These are phyloP conservation scores for Colletotrichum karsti DNA, from an alignment of 2,329 filamentous ascomycete species.

Conservation along the genomic window DNA sequence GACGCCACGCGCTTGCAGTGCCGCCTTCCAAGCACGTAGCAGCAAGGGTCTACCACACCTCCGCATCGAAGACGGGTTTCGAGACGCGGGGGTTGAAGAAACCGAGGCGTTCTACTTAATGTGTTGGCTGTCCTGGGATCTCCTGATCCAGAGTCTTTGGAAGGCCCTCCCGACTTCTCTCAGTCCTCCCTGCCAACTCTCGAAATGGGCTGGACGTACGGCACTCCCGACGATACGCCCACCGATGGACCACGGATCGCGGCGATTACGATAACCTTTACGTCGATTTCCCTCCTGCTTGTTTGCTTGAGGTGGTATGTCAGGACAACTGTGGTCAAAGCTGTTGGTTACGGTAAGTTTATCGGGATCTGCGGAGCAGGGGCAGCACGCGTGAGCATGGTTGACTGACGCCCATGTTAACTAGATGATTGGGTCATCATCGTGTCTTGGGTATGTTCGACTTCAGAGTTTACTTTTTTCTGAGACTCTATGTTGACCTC, in stretches of 20 bases:
- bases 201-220: slow-evolving; percentile 47
- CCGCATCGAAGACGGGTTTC: not conserved
- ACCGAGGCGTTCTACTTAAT: not conserved
- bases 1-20: slow-evolving; percentile 10
- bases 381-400: not conserved
- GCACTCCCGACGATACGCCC: slow-evolving; percentile 40
- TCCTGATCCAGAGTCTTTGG: not conserved
- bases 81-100: not conserved
- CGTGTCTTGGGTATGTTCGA: slow-evolving; percentile 36
- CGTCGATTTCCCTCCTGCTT: slow-evolving; percentile 38
- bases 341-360: slow-evolving; percentile 35
- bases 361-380: not conserved
- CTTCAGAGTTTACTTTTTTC: not conserved
- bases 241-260: slow-evolving; percentile 43
- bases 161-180: not conserved
- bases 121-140: not conserved
- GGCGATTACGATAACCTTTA: slow-evolving; percentile 38
- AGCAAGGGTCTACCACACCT: slow-evolving; percentile 11
- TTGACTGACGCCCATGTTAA: not conserved
- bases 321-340: slow-evolving; percentile 41
- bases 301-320: slow-evolving; percentile 45
- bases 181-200: not conserved
- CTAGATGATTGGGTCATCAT: slow-evolving; percentile 31
- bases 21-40: not conserved
- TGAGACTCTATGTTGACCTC: not conserved